Conservation (phyloP, 306 rosid genomes). For the Corylus americana region DNA sequence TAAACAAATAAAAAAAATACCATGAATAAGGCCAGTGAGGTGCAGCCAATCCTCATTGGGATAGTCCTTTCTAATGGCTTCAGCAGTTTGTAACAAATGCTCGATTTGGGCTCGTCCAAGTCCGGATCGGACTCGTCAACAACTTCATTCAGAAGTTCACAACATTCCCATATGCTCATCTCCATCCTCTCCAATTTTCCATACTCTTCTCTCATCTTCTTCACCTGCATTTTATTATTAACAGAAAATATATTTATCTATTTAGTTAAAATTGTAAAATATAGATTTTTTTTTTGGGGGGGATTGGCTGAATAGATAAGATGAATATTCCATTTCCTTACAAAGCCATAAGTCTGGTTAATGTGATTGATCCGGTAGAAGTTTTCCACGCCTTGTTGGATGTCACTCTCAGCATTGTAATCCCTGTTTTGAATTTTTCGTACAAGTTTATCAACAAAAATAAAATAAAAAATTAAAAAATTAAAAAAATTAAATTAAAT, state of each 20-base stretch:
- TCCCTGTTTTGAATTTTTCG: slow-evolving; percentile 35
- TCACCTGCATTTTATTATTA: slow-evolving; percentile 44
- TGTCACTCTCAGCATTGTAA: slow-evolving; percentile 60
- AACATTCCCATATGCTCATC: slow-evolving; percentile 88
- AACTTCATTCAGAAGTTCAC: slow-evolving; percentile 77
- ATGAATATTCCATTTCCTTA: slow-evolving; percentile 3
- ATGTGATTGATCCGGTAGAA: slow-evolving; percentile 66
- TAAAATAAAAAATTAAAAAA: not conserved
- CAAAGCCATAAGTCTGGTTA: slow-evolving; percentile 66
- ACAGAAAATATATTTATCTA: not conserved
- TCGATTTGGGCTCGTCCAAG: slow-evolving; percentile 81
- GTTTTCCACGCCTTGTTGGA: slow-evolving; percentile 63
- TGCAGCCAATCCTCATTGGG: slow-evolving; percentile 85
- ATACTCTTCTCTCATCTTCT: slow-evolving; percentile 70
- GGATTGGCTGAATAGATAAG: too few relatives aligned
- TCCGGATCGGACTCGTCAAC: slow-evolving; percentile 90
- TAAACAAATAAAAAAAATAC: slow-evolving; percentile 20
- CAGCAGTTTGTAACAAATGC: slow-evolving; percentile 82
- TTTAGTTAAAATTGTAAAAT: too few relatives aligned
- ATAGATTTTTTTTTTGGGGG: too few relatives aligned
- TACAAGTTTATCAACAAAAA: not conserved
- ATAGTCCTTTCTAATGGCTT: slow-evolving; percentile 74
- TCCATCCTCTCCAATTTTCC: slow-evolving; percentile 63
- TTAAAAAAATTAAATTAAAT: not conserved
- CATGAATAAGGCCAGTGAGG: slow-evolving; percentile 81